These are phyloP conservation scores for Candida alai DNA, from an alignment of 805 yeast species.

Conservation along the genomic window DNA sequence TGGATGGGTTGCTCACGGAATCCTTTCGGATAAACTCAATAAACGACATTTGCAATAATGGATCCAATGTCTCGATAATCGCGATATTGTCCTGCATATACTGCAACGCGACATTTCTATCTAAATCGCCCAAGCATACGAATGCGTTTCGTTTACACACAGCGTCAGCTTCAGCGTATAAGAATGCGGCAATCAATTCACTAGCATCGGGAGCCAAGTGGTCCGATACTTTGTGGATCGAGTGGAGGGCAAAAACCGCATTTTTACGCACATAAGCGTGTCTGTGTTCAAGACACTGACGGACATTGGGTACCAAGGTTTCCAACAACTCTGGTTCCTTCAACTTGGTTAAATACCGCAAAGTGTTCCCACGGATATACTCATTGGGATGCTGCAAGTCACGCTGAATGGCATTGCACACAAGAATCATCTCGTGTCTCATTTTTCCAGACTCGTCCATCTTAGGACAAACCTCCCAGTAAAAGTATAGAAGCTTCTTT, in stretches of 20 bases:
- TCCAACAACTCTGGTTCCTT: conserved; percentile 92
- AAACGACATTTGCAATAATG: conserved; percentile 81
- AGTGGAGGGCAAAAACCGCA: conserved; percentile 86
- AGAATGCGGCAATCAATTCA: conserved; percentile 68
- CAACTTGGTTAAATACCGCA: conserved; percentile 85
- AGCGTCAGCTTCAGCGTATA: conserved; percentile 82
- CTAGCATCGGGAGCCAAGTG: conserved; percentile 95
- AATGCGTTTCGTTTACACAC: conserved; percentile 96
- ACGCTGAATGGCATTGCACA: conserved; percentile 95
- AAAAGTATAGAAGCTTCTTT: conserved; percentile 87
- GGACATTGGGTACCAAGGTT: conserved; percentile 89
- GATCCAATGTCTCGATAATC: conserved; percentile 63
- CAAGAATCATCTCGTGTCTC: conserved; percentile 97
- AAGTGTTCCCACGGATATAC: conserved; percentile 90
- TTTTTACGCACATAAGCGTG: conserved; percentile 98
- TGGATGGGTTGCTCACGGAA: conserved; percentile 56
- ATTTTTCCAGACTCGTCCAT: conserved; percentile 82
- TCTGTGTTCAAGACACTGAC: conserved; percentile 89
- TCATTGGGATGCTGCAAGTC: conserved; percentile 98
- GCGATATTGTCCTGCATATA: conserved; percentile 71
- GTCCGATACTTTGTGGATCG: conserved; percentile 78
- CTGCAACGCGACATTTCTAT: conserved; percentile 78
- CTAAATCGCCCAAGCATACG: conserved; percentile 75
- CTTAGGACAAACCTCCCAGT: conserved; percentile 98
- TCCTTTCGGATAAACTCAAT: conserved; percentile 90